Evolutionary conservation across 768 basidiomycete genomes (phyloP).

Genomic region (Boletus vermiculosoides): DNA sequence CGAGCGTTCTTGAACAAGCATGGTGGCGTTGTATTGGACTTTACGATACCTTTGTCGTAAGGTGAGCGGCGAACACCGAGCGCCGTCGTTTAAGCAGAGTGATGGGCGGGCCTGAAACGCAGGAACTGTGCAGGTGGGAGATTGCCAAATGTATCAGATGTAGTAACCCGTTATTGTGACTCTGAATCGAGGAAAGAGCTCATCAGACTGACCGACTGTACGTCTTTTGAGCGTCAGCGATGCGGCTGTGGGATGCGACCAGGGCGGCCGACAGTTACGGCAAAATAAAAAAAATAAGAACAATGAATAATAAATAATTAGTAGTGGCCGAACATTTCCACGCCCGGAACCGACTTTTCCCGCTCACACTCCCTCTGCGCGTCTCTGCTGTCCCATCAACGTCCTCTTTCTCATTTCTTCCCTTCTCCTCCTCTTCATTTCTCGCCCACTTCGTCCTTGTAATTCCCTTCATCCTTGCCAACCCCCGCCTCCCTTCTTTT

Average conservation of each 20-base stretch:
- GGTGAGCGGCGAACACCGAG: neutral
- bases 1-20: neutral
- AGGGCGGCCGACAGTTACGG: slow-evolving; percentile 22
- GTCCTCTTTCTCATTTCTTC: slow-evolving; percentile 30
- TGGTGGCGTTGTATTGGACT: neutral
- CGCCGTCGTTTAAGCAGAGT: neutral
- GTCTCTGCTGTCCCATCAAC: slow-evolving; percentile 21
- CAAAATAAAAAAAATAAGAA: slow-evolving; percentile 8
- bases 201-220: neutral
- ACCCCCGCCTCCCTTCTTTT: slow-evolving; percentile 18
- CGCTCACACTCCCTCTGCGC: slow-evolving; percentile 15
- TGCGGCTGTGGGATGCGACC: slow-evolving; percentile 14
- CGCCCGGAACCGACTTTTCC: slow-evolving; percentile 25
- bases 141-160: neutral
- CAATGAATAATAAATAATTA: slow-evolving; percentile 33
- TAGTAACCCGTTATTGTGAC: neutral
- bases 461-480: slow-evolving; percentile 19
- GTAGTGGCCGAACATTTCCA: slow-evolving; percentile 22
- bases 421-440: slow-evolving; percentile 33
- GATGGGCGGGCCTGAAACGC: neutral
- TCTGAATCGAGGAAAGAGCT: neutral
- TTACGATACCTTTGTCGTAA: neutral
- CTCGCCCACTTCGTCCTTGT: slow-evolving; percentile 26
- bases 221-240: neutral
- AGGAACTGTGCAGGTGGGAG: neutral